phyloP scores from a whole-genome alignment of 345 rosid species.

The Populus alba region DNA sequence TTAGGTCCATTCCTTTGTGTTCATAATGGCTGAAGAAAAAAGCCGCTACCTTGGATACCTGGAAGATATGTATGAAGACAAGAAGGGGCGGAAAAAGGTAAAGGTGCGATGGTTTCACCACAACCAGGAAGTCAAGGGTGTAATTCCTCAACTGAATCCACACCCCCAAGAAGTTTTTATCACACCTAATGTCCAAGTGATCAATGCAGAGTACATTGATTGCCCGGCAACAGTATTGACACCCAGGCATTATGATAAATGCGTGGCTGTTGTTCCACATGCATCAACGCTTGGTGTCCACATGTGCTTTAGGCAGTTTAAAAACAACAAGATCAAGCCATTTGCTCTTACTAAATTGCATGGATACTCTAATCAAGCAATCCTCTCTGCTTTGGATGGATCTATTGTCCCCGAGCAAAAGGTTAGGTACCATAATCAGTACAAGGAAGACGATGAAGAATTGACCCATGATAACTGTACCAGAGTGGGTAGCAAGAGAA shows the following conservation, averaged over 20 bases:
- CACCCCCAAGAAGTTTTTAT: conserved; percentile 94
- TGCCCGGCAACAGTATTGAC: conserved; percentile 84
- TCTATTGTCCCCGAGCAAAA: not conserved
- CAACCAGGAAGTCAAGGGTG: conserved; percentile 82
- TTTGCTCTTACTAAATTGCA: conserved; percentile 80
- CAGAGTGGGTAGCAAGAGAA: not conserved
- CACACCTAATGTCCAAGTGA: conserved; percentile 87
- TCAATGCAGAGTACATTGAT: conserved; percentile 94
- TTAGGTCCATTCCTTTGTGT: conserved; percentile 87
- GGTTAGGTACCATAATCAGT: conserved; percentile 27
- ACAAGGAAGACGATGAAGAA: conserved; percentile 54
- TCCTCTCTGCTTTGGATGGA: conserved; percentile 58
- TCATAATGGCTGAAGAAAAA: conserved; percentile 86
- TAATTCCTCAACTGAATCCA: conserved; percentile 59
- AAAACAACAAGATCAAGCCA: conserved; percentile 70
- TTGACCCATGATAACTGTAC: conserved; percentile 24
- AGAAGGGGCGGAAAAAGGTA: conserved; percentile 85
- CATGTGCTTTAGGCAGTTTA: conserved; percentile 81
- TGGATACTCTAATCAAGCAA: conserved; percentile 81
- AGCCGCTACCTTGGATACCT: conserved; percentile 78
- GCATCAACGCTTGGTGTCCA: conserved; percentile 58
- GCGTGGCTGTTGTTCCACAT: conserved; percentile 58
- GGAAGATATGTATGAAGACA: conserved; percentile 99
- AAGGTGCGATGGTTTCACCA: conserved; percentile 97
- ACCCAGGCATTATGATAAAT: conserved; percentile 71